Conservation (phyloP, 495 filamentous ascomycete genomes). For the Annulohypoxylon bovei region DNA sequence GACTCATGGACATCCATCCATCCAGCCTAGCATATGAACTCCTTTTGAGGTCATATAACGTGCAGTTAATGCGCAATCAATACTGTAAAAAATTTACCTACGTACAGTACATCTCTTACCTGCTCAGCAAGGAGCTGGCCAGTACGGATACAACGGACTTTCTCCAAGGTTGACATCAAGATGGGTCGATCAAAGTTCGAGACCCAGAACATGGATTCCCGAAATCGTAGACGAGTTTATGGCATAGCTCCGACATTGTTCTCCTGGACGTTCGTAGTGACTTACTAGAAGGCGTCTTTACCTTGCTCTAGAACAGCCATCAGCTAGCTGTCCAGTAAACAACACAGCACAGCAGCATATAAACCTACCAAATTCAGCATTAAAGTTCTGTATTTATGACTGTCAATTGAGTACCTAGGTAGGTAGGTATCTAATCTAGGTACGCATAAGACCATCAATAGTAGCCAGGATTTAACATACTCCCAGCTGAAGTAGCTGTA, state of each 20-base stretch:
- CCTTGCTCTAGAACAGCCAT: too few relatives aligned
- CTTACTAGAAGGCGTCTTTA: neutral
- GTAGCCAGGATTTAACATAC: too few relatives aligned
- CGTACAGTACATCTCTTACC: neutral
- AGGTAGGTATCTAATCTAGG: too few relatives aligned
- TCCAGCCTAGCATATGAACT: neutral
- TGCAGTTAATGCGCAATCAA: constrained; percentile 29
- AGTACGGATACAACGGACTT: neutral
- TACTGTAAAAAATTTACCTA: constrained; percentile 12
- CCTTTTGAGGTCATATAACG: neutral
- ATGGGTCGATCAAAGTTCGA: neutral
- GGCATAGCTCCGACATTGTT: neutral
- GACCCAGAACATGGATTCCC: neutral
- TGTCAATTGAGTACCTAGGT: too few relatives aligned
- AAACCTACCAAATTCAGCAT: too few relatives aligned
- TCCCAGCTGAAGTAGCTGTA: too few relatives aligned
- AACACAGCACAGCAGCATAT: too few relatives aligned
- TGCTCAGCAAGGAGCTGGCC: neutral
- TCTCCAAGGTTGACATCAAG: neutral
- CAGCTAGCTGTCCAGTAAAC: too few relatives aligned
- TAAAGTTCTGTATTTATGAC: too few relatives aligned
- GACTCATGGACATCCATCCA: neutral
- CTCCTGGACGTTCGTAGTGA: neutral
- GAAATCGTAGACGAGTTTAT: neutral
- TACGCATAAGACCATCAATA: too few relatives aligned